These are phyloP conservation scores for Sergeia podlipaevii DNA, from an alignment of 208 protist genomes.

Conservation along the genomic window DNA sequence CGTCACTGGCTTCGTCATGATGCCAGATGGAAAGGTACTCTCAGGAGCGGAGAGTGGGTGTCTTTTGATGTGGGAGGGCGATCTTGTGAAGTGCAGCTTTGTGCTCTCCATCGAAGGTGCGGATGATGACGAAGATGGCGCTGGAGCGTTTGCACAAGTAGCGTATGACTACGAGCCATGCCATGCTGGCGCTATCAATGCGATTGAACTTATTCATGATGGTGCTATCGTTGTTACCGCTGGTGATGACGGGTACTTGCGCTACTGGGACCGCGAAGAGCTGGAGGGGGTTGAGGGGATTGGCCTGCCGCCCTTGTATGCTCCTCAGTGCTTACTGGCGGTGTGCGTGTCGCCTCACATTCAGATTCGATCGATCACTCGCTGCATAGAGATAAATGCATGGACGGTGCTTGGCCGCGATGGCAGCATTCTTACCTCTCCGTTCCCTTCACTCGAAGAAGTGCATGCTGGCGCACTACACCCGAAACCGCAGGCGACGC, in stretches of 20 bases:
- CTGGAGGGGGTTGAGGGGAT: constrained; percentile 90
- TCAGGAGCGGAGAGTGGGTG: constrained; percentile 93
- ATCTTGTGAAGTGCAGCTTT: constrained; percentile 95
- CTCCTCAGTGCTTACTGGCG: constrained; percentile 77
- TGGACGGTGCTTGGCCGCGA: constrained; percentile 88
- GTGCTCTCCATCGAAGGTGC: constrained; percentile 25
- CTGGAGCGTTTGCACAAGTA: constrained; percentile 17
- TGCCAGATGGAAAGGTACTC: constrained; percentile 95
- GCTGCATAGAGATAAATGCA: constrained; percentile 21
- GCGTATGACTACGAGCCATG: constrained; percentile 41
- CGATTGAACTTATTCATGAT: constrained; percentile 79
- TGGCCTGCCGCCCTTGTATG: constrained; percentile 72
- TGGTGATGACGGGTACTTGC: constrained; percentile 95
- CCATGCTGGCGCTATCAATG: constrained; percentile 89
- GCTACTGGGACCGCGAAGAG: constrained; percentile 91
- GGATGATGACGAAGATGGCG: constrained; percentile 8
- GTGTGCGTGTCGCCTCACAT: constrained; percentile 34
- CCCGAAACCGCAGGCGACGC: background rate
- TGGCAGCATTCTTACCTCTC: constrained; percentile 45
- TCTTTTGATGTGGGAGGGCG: constrained; percentile 97
- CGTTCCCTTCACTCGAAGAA: constrained; percentile 20
- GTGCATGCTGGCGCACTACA: constrained; percentile 3
- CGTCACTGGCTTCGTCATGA: constrained; percentile 89
- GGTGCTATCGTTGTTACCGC: constrained; percentile 85
- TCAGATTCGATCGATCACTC: constrained; percentile 68